phyloP scores from a whole-genome alignment of 2,329 filamentous ascomycete genomes.

The Diaporthe australafricana region DNA sequence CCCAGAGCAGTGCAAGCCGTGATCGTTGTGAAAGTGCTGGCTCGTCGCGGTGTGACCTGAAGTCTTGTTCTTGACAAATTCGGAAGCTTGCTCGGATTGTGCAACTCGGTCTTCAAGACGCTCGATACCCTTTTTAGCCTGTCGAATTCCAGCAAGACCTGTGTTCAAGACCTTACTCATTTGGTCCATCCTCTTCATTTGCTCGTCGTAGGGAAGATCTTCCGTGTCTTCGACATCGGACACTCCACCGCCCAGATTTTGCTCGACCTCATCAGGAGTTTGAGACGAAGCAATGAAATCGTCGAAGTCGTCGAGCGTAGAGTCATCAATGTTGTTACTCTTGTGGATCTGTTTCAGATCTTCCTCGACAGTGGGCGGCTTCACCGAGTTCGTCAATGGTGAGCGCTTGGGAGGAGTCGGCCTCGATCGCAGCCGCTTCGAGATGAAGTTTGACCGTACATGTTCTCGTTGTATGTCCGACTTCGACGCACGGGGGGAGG shows the following conservation, averaged over 20 bases:
- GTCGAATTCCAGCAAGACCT: slow-evolving; percentile 63
- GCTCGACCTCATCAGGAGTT: slow-evolving; percentile 44
- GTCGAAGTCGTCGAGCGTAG: slow-evolving; percentile 69
- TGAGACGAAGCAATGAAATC: slow-evolving; percentile 55
- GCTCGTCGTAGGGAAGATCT: slow-evolving; percentile 48
- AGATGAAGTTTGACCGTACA: slow-evolving; percentile 42
- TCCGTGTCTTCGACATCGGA: slow-evolving; percentile 32
- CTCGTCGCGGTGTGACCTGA: not conserved
- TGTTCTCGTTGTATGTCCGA: slow-evolving; percentile 39
- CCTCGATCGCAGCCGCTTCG: slow-evolving; percentile 48
- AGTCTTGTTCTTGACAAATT: not conserved
- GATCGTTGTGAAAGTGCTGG: not conserved
- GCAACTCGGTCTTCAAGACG: slow-evolving; percentile 65
- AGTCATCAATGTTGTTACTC: slow-evolving; percentile 67
- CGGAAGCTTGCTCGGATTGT: slow-evolving; percentile 46
- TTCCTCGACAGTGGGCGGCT: slow-evolving; percentile 65
- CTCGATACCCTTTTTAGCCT: slow-evolving; percentile 68
- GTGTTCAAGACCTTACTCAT: slow-evolving; percentile 66
- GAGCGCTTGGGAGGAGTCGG: slow-evolving; percentile 57
- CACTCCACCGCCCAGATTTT: slow-evolving; percentile 41
- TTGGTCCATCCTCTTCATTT: slow-evolving; percentile 58
- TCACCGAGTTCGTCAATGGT: slow-evolving; percentile 65
- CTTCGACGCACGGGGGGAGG: slow-evolving; percentile 24
- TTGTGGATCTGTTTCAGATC: slow-evolving; percentile 66
- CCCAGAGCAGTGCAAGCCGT: slow-evolving; percentile 29